Evolutionary conservation across 2,329 filamentous ascomycete species (phyloP).

Genomic region (Helotiales sp.): DNA sequence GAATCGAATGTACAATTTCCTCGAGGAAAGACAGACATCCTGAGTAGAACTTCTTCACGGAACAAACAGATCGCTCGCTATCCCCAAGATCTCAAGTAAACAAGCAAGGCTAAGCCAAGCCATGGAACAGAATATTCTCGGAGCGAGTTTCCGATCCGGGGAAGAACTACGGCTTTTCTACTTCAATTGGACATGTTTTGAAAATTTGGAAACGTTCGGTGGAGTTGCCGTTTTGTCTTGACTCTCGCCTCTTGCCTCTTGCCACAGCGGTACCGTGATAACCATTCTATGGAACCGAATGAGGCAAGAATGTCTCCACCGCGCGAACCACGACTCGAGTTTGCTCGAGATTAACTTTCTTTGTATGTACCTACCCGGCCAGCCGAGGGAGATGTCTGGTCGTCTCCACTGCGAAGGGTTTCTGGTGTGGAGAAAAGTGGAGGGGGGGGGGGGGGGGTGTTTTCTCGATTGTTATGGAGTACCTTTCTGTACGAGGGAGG

Average conservation of each 20-base stretch:
- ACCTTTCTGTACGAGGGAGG: neutral
- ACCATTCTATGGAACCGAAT: neutral
- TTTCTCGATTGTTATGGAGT: neutral
- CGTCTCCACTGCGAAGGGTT: neutral
- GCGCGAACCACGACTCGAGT: neutral
- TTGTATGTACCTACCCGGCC: too few species aligned
- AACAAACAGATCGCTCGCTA: neutral
- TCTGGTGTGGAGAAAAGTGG: constrained; percentile 1
- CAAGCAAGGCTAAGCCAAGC: neutral
- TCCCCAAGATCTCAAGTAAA: neutral
- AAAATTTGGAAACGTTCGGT: neutral
- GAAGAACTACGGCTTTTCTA: neutral
- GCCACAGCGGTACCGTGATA: too few species aligned
- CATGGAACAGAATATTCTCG: neutral
- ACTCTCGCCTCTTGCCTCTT: neutral
- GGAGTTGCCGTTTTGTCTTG: neutral
- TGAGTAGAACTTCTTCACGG: too few species aligned
- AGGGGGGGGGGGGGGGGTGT: neutral
- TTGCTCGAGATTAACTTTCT: too few species aligned
- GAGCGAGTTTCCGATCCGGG: neutral
- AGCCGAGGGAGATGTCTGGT: constrained; percentile 1
- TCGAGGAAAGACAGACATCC: too few species aligned
- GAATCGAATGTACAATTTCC: neutral
- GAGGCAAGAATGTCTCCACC: neutral
- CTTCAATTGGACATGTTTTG: neutral